Conservation (phyloP, 225 moss, liverwort and hornwort genomes). For the Sphagnum contortum region DNA sequence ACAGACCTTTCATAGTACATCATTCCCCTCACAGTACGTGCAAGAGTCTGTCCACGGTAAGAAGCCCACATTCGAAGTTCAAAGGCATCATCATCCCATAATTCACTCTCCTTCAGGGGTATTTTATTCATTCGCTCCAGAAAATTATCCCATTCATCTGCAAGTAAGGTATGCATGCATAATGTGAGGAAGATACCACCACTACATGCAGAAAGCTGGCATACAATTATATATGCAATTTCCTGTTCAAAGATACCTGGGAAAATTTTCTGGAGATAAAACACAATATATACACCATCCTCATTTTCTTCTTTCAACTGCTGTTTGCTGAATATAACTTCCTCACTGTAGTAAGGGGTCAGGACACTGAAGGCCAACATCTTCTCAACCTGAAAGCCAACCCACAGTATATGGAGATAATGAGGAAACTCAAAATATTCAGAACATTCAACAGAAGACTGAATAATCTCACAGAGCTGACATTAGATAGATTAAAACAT, state of each 20-base stretch:
- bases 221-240: too few relatives aligned
- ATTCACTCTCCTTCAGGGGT: conserved; percentile 2
- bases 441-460: too few relatives aligned
- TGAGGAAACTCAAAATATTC: too few relatives aligned
- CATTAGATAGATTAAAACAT: too few relatives aligned
- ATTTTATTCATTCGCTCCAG: conserved; percentile 55
- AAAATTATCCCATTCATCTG: conserved; percentile 91
- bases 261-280: conserved; percentile 77
- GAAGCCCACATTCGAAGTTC: conserved; percentile 94
- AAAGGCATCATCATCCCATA: conserved; percentile 41
- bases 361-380: conserved; percentile 96
- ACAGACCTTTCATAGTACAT: conserved; percentile 94
- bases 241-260: conserved; percentile 28
- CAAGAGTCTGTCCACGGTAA: conserved; percentile 96
- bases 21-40: conserved; percentile 98
- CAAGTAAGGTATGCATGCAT: conserved; percentile 1
- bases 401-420: background rate
- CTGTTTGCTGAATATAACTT: conserved; percentile 70
- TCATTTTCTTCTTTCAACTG: conserved; percentile 56
- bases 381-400: conserved; percentile 58
- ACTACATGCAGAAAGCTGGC: too few relatives aligned
- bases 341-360: conserved; percentile 90
- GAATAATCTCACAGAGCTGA: too few relatives aligned
- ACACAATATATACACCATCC: conserved; percentile 85
- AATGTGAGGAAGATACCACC: too few relatives aligned